Base-by-base conservation (phyloP, 2,329 filamentous ascomycete species). In the Beauveria asiatica region DNA sequence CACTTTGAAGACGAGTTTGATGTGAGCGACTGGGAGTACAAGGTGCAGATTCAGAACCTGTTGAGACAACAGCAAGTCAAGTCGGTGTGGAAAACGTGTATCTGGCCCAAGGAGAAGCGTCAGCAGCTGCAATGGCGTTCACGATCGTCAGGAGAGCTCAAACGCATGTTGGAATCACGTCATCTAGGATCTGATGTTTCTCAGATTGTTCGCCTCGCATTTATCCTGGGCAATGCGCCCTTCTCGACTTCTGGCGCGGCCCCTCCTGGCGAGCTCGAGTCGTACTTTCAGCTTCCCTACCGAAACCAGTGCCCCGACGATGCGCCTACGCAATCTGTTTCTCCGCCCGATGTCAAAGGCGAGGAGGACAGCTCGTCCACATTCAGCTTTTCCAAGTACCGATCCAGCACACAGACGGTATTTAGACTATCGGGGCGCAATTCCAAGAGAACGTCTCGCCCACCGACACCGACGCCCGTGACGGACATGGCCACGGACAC, bases 71-170 rank as follows among this genome's bases (percentile, higher is more conserved):
- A 70, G 21, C 72, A 73, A 59, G 71, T 78, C 53, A 77, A 78
- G 69, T 68, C 71, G 11, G 72, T 74, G 44, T 78, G 75, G 75
- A 78, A 78, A 68, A 75, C 73, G 16, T 74, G 74, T 59, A 75
- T 76, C 58, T 77, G 74, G 75, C 74, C 75, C 45, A 78, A 77
- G 68, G 73, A 75, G 61, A 73, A 74, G 61, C 70, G 76, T 5
- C 71, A 71, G 61, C 68, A 72, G 25, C 70, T 78, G 11, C 68
- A 69, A 48, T 78, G 76, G 76, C 70, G 72, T 10, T 67, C 74
- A 1, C 70, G 75, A 9, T 75, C 74, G 3, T 77, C 75, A 2
- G 73, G 74, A 2, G 74, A 78, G 33, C 67, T 78, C 23, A 76
- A 73, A 69, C 74, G 75, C 13, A 75, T 77, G 67, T 74, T 78